Evolutionary conservation across 129 eudicot genomes (phyloP).

Genomic region (Smallanthus sonchifolius): DNA sequence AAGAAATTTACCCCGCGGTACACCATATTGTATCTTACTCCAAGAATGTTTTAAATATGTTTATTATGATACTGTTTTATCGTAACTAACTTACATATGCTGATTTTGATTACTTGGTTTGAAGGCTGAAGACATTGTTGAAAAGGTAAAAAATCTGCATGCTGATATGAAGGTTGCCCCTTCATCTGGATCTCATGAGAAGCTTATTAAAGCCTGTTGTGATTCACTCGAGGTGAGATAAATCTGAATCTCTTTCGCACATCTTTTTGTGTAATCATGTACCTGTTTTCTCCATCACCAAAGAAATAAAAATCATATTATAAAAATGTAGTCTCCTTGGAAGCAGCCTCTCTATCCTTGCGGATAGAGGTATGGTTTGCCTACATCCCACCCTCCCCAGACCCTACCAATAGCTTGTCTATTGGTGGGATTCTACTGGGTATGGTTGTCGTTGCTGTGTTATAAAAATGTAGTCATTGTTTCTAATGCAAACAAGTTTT

Average conservation of each 20-base stretch:
- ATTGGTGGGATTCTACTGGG: too few relatives aligned
- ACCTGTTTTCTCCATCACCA: neutral
- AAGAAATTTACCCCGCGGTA: neutral
- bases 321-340: neutral
- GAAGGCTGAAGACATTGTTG: conserved; percentile 58
- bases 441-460: too few relatives aligned
- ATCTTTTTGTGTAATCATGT: neutral
- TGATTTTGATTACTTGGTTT: conserved; percentile 21
- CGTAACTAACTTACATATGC: neutral
- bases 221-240: conserved; percentile 57
- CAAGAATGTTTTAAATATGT: conserved; percentile 2
- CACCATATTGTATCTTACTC: conserved; percentile 4
- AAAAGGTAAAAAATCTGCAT: conserved; percentile 50
- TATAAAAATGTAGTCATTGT: neutral
- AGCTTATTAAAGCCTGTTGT: conserved; percentile 57
- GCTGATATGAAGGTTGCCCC: conserved; percentile 57
- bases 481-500: conserved; percentile 5
- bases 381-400: too few relatives aligned
- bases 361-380: too few relatives aligned
- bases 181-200: conserved; percentile 56
- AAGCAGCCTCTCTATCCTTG: too few relatives aligned
- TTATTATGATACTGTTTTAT: neutral
- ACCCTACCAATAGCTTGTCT: too few relatives aligned
- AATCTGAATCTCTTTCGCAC: conserved; percentile 6
- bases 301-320: neutral